These are phyloP conservation scores for Rhizophora apiculata DNA, from an alignment of 345 rosid genomes.

Conservation along the genomic window DNA sequence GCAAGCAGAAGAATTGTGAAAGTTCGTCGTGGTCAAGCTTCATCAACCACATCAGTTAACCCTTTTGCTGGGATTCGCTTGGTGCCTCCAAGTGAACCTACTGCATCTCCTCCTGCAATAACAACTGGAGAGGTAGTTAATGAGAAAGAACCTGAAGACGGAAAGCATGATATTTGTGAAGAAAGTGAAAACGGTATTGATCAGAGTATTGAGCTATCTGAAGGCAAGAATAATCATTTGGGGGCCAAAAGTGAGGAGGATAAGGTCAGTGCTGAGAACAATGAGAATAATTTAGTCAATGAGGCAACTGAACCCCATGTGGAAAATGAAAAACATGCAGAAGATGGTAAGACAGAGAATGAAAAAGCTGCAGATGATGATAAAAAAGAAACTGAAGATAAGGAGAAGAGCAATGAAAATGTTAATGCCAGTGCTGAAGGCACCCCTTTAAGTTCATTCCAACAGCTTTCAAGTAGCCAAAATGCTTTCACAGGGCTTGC, in stretches of 20 bases:
- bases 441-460: slow-evolving; percentile 67
- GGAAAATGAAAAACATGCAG: slow-evolving; percentile 9
- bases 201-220: slow-evolving; percentile 23
- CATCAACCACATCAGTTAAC: slow-evolving; percentile 52
- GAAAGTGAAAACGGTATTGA: slow-evolving; percentile 22
- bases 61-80: slow-evolving; percentile 82
- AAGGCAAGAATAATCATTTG: not conserved
- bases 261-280: slow-evolving; percentile 27
- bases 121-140: slow-evolving; percentile 25
- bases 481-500: slow-evolving; percentile 95
- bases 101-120: slow-evolving; percentile 17
- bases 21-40: slow-evolving; percentile 51
- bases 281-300: slow-evolving; percentile 22
- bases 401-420: slow-evolving; percentile 36
- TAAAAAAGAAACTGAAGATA: slow-evolving; percentile 31
- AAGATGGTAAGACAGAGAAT: not conserved
- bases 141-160: slow-evolving; percentile 29
- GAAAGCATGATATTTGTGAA: slow-evolving; percentile 10
- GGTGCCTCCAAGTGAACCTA: slow-evolving; percentile 43
- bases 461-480: slow-evolving; percentile 88
- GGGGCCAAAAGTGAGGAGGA: slow-evolving; percentile 12
- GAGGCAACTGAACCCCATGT: slow-evolving; percentile 40
- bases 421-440: slow-evolving; percentile 42
- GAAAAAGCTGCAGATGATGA: slow-evolving; percentile 12
- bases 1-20: slow-evolving; percentile 75